These are phyloP conservation scores for Sugiyamaella grinbergsii DNA, from an alignment of 1,139 yeast species.

Conservation along the genomic window DNA sequence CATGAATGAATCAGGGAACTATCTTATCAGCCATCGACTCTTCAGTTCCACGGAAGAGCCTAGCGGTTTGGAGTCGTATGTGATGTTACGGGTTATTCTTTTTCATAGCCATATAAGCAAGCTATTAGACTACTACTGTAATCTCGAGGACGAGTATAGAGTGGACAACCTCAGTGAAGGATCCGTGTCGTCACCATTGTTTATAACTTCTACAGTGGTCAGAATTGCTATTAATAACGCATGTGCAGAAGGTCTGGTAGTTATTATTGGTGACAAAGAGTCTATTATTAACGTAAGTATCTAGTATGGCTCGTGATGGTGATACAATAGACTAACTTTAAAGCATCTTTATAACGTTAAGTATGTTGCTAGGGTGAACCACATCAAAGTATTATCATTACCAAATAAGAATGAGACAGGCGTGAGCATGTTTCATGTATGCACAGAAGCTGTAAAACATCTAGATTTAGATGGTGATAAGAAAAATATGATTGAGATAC, in stretches of 20 bases:
- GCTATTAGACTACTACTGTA: not conserved
- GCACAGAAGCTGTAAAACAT: not conserved
- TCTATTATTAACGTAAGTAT: constrained; percentile 8
- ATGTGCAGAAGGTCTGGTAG: constrained; percentile 14
- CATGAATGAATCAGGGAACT: constrained; percentile 7
- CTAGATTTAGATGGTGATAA: not conserved
- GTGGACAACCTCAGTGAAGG: not conserved
- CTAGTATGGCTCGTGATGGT: not conserved
- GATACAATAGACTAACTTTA: not conserved
- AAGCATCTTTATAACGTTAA: not conserved
- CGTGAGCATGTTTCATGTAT: not conserved
- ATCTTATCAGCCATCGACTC: not conserved
- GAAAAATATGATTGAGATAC: not conserved
- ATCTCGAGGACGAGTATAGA: not conserved
- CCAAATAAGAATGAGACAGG: not conserved
- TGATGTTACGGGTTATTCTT: constrained; percentile 1
- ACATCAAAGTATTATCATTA: constrained; percentile 1
- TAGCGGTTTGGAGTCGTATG: not conserved
- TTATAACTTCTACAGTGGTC: not conserved
- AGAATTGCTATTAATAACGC: constrained; percentile 1
- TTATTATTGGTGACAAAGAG: not conserved
- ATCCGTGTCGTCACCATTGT: not conserved
- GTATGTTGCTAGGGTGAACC: not conserved
- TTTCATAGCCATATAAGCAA: constrained; percentile 2
- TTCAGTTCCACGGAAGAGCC: not conserved